These are phyloP conservation scores for Mollisia scopiformis DNA, from an alignment of 2,329 filamentous ascomycete genomes.

Conservation along the genomic window DNA sequence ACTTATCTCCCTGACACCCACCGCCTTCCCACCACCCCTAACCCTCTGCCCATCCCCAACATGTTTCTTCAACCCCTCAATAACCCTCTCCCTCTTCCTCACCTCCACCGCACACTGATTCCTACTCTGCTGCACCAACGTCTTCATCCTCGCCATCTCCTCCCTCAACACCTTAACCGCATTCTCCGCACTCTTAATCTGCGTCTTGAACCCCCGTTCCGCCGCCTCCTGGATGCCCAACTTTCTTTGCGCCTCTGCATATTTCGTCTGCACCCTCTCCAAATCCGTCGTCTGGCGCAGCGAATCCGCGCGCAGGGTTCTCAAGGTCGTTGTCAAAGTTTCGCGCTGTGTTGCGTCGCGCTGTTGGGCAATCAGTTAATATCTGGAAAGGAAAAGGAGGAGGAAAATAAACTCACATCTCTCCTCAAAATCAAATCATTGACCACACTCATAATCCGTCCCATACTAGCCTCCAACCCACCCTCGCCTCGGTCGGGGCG, in stretches of 20 bases:
- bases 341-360: slow-evolving; percentile 90
- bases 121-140: slow-evolving; percentile 79
- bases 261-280: slow-evolving; percentile 57
- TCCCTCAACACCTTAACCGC: slow-evolving; percentile 79
- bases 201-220: slow-evolving; percentile 68
- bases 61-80: slow-evolving; percentile 87
- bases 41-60: slow-evolving; percentile 71
- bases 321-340: slow-evolving; percentile 77
- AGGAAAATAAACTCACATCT: slow-evolving; percentile 65
- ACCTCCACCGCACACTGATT: slow-evolving; percentile 89
- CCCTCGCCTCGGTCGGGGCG: slow-evolving; percentile 66
- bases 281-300: slow-evolving; percentile 74
- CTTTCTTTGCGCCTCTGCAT: slow-evolving; percentile 57
- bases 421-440: slow-evolving; percentile 90
- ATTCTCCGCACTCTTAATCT: slow-evolving; percentile 74
- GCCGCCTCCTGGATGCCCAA: slow-evolving; percentile 67
- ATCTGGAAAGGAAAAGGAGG: background rate
- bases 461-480: slow-evolving; percentile 73
- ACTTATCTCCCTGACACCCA: slow-evolving; percentile 58
- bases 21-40: slow-evolving; percentile 57
- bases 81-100: slow-evolving; percentile 85
- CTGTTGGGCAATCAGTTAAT: slow-evolving; percentile 45
- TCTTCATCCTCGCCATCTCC: slow-evolving; percentile 78
- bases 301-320: slow-evolving; percentile 74
- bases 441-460: slow-evolving; percentile 85